Evolutionary conservation across 805 yeast genomes (phyloP), one percentile per base, ranked within the genome.

Genomic region (Lipomyces japonicus): DNA sequence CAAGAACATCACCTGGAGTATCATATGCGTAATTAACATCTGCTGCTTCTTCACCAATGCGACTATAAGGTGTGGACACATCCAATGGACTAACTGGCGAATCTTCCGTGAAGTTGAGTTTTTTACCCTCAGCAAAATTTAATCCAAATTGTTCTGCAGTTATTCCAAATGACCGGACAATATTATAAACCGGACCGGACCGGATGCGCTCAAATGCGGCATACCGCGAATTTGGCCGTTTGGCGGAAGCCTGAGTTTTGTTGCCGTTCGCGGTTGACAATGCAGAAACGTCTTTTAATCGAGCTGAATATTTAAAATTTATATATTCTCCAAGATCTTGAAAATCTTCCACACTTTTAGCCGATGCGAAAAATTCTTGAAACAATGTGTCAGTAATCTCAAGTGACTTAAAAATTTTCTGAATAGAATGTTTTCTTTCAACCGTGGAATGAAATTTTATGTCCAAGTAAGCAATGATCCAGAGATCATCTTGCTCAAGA

Each of bases 381-480:
- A 76, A 74, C 19, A 79, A 69, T 23, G 77, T 71, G 64, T 86
- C 95, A 43, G 75, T 76, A 9, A 76, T 65, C n/a, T 71, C 70
- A 50, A 88, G 66, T 14, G 77, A 68, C 21, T 75, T 71, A 41
- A 78, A 77, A 47, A 86, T 71, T 46, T 76, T 77, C 51, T 76
- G 76, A 23, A 86, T 80, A 42, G 79, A 75, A 43, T 75, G 73
- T 64, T 83, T 79, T 71, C 88, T 90, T 55, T 84, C 87, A 50
- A 84, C 72, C 26, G 91, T 70, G 16, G 95, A 82, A 65, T 89
- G 96, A 66, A 81, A 93, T 59, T 88, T 96, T 57, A 89, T 75
- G 66, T 91, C 97, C 46, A 89, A 74, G 56, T 80, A 85, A 12
- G 88, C 82, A 57, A 91, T 83, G 63, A 90, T 78, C 98, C 98